Evolutionary conservation across 169 alveolate species (phyloP).

Genomic region (Eimeria acervulina): DNA sequence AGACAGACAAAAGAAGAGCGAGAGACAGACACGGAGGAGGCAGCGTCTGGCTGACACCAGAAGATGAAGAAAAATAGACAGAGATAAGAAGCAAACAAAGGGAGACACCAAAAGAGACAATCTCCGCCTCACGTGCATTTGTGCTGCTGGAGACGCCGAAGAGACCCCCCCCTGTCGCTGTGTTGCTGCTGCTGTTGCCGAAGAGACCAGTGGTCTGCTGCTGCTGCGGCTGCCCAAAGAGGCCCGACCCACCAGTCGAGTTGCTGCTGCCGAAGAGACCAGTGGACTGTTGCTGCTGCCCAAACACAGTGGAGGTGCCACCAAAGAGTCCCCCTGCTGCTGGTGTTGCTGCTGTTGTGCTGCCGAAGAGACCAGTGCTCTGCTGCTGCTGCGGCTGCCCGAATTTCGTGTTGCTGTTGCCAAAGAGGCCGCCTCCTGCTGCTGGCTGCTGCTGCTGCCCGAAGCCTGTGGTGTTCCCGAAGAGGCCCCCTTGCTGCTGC

Average conservation of each 20-base stretch:
- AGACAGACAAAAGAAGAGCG: too few species aligned
- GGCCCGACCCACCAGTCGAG: conserved; percentile 34
- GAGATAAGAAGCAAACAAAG: too few species aligned
- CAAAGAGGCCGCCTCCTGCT: conserved; percentile 65
- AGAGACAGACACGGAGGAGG: too few species aligned
- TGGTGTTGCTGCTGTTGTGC: conserved; percentile 75
- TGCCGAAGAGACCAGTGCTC: conserved; percentile 33
- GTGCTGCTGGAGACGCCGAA: conserved; percentile 61
- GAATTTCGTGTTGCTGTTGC: conserved; percentile 44
- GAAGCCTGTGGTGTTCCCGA: conserved; percentile 49
- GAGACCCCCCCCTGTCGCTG: conserved; percentile 51
- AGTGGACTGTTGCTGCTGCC: conserved; percentile 66
- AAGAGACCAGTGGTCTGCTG: background rate
- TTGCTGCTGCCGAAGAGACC: conserved; percentile 77
- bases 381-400: conserved; percentile 82
- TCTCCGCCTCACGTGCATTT: conserved; percentile 18
- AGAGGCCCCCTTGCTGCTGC: conserved; percentile 68
- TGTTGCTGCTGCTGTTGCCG: conserved; percentile 5
- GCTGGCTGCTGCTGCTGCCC: conserved; percentile 71
- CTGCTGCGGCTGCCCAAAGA: conserved; percentile 68
- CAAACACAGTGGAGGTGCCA: conserved; percentile 21
- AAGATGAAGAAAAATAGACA: too few species aligned
- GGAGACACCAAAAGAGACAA: background rate
- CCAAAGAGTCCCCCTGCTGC: conserved; percentile 66
- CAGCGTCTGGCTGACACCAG: too few species aligned